Evolutionary conservation across 495 filamentous ascomycete genomes (phyloP).

Genomic region (Rhypophila decipiens): DNA sequence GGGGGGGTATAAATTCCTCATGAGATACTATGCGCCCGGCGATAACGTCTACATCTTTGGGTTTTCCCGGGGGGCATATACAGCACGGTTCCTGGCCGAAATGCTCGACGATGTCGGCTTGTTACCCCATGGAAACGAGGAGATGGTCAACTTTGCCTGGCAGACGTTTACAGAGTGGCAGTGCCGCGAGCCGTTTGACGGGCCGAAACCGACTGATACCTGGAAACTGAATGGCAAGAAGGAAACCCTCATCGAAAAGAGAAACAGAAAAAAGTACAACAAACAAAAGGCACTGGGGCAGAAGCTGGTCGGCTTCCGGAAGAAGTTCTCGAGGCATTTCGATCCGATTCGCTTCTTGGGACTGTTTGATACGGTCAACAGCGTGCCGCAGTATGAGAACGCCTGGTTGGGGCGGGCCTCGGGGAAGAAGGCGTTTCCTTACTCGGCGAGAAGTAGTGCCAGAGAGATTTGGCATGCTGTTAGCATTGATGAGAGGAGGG

Average conservation of each 20-base stretch:
- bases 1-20: constrained; percentile 55
- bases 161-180: background rate
- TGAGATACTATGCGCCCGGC: constrained; percentile 49
- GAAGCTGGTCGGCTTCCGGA: background rate
- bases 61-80: constrained; percentile 62
- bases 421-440: background rate
- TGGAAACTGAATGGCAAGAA: too few relatives aligned
- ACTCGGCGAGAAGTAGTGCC: background rate
- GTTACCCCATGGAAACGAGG: background rate
- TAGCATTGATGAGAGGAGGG: background rate
- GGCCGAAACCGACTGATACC: background rate
- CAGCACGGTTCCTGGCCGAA: constrained; percentile 51
- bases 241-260: too few relatives aligned
- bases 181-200: background rate
- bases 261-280: background rate
- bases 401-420: background rate
- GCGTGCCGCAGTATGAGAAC: background rate
- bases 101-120: constrained; percentile 31
- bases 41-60: constrained; percentile 60
- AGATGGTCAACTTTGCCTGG: background rate
- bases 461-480: background rate
- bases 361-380: background rate
- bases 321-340: background rate
- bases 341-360: background rate
- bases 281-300: background rate